Evolutionary conservation across 208 protist genomes (phyloP).

Genomic region (Trypanosoma vivax): DNA sequence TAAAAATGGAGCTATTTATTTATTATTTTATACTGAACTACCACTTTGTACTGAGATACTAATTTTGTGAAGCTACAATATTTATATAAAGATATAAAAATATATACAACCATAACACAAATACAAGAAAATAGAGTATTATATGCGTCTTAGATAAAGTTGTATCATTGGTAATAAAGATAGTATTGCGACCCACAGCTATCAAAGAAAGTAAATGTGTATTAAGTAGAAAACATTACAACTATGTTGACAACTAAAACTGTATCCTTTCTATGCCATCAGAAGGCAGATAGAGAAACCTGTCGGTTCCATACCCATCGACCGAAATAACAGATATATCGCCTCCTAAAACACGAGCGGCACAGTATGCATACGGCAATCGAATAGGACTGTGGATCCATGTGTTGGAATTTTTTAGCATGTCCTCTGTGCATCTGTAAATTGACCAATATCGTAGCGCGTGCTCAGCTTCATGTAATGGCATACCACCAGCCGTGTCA

Average conservation of each 20-base stretch:
- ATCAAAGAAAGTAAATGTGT: too few species aligned
- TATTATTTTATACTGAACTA: too few species aligned
- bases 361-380: slow-evolving; percentile 51
- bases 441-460: slow-evolving; percentile 48
- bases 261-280: slow-evolving; percentile 21
- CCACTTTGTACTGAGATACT: too few species aligned
- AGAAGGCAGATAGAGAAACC: slow-evolving; percentile 48
- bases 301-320: slow-evolving; percentile 70
- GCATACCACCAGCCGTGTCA: slow-evolving; percentile 64
- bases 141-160: too few species aligned
- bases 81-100: too few species aligned
- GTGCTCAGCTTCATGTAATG: slow-evolving; percentile 24
- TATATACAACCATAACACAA: not conserved
- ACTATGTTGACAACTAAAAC: slow-evolving; percentile 7
- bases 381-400: slow-evolving; percentile 64
- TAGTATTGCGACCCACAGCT: too few species aligned
- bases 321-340: slow-evolving; percentile 52
- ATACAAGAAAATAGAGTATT: slow-evolving; percentile 1
- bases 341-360: slow-evolving; percentile 42
- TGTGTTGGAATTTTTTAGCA: slow-evolving; percentile 20
- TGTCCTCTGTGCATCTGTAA: slow-evolving; percentile 28
- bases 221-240: too few species aligned
- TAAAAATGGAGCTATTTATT: too few species aligned
- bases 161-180: too few species aligned
- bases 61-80: too few species aligned